A percentile compares a stretch with the other conserved stretches of the same genome.
phyloP scores from a whole-genome alignment of 306 rosid species.

The Abrus precatorius region DNA sequence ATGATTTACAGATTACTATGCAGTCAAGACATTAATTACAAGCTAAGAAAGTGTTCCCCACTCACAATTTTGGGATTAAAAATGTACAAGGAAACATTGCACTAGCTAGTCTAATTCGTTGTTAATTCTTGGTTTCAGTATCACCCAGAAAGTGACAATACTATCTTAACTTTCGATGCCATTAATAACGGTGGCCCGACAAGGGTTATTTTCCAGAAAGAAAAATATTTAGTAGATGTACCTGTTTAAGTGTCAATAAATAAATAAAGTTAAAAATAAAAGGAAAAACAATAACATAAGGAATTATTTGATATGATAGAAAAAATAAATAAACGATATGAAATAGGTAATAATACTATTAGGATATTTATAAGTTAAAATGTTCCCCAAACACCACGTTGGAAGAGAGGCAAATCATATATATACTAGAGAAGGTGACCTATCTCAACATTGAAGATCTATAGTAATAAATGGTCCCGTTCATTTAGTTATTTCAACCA shows the following conservation, averaged over 20 bases:
- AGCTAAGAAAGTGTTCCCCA: neutral
- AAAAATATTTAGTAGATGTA: too few species aligned
- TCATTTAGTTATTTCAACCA: neutral
- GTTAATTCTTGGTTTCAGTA: neutral
- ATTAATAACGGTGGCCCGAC: neutral
- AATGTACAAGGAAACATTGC: too few species aligned
- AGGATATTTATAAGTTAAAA: too few species aligned
- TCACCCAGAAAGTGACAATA: slow-evolving; percentile 24
- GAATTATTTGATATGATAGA: too few species aligned
- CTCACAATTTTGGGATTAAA: too few species aligned
- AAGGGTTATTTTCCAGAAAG: neutral
- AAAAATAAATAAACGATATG: too few species aligned
- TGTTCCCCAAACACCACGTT: neutral
- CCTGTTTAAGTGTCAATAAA: too few species aligned
- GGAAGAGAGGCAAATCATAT: neutral
- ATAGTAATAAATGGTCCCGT: neutral
- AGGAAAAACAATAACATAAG: too few species aligned
- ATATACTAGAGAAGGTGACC: slow-evolving; percentile 2
- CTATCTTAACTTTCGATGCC: neutral
- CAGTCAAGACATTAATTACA: neutral
- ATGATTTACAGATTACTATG: neutral
- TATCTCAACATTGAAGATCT: neutral
- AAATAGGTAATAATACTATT: too few species aligned
- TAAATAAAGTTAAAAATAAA: too few species aligned
- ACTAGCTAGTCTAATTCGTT: neutral